Evolutionary conservation across 2,329 filamentous ascomycete species (phyloP), one percentile per base, ranked within the genome.

Genomic region (Sporothrix pallida): DNA sequence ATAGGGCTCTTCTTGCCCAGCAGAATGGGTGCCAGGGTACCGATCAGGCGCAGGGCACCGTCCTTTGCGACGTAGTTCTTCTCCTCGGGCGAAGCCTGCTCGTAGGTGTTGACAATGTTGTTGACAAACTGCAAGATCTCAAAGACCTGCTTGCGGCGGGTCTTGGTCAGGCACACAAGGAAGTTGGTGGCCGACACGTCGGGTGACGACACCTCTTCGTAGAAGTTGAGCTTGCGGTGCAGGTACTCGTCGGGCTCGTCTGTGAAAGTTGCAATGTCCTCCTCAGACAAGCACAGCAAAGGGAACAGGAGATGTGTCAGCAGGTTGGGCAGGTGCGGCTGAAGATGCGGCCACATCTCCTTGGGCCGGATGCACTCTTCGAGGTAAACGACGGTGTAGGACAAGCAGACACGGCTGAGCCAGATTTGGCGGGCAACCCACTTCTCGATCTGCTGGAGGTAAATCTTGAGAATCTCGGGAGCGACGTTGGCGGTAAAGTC

Each of bases 1-100:
- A 99, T 98, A 0, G 96, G 96, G 80, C 95, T 98, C 88, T 98
- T 98, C 87, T 98, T 99, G 78, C 94, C 94, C 50, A 99, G 87
- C 68, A 99, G 97, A 71, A 99, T 95, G 46, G 94, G 93, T 0
- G 96, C 93, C 65, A 99, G 86, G 0, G 95, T 98, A 37, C 95
- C 96, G 80, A 99, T 98, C 94, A 99, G 98, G 75, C 96, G 89
- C 80, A 99, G 83, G 67, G 96, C 96, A 79, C 96, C 96, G 82
- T 99, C 96, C 86, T 99, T 99, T 81, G 96, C 94, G 71, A 97
- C 88, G 74, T 97, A 93, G 81, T 95, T 93, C 88, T 98, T 98
- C 84, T 96, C 92, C 75, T 93, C 92, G 68, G 95, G 94, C 8
- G 94, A 88, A 0, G 93, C 91, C 78, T 87, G 83, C 80, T 98